A percentile compares a stretch with the other conserved stretches of the same genome.
Evolutionary conservation across 2,329 filamentous ascomycete species (phyloP).

Genomic region (Fusarium illudens): DNA sequence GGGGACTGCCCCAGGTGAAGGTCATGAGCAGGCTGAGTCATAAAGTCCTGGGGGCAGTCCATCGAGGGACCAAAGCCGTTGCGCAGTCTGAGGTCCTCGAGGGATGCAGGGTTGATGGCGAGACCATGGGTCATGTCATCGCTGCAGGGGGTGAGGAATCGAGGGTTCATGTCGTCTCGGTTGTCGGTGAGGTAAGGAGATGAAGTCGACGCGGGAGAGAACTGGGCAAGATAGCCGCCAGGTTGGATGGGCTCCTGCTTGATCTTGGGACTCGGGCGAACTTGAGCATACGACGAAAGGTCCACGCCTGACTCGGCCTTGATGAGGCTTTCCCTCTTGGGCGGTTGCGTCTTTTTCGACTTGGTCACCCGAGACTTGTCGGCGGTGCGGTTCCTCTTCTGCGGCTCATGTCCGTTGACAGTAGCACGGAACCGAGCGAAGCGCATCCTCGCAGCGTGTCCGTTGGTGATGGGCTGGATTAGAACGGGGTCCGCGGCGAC

Average conservation of each 20-base stretch:
- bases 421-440: constrained; percentile 62
- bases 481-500: constrained; percentile 65
- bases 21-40: constrained; percentile 42
- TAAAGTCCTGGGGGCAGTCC: constrained; percentile 41
- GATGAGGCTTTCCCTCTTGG: constrained; percentile 48
- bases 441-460: constrained; percentile 68
- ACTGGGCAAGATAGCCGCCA: constrained; percentile 45
- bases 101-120: constrained; percentile 41
- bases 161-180: constrained; percentile 48
- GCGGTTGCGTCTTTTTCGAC: constrained; percentile 47
- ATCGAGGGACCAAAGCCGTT: constrained; percentile 42
- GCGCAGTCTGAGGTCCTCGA: constrained; percentile 42
- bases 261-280: constrained; percentile 40
- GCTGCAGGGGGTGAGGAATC: constrained; percentile 64
- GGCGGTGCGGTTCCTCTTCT: constrained; percentile 54
- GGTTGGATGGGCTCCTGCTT: constrained; percentile 51
- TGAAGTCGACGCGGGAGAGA: constrained; percentile 49
- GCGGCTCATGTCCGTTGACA: constrained; percentile 58
- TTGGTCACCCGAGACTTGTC: constrained; percentile 59
- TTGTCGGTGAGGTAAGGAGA: constrained; percentile 50
- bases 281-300: constrained; percentile 44
- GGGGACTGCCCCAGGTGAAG: constrained; percentile 46
- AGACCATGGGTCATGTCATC: constrained; percentile 54
- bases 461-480: constrained; percentile 64
- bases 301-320: constrained; percentile 52